Percentiles rank a stretch among this genome's conserved stretches.
Evolutionary conservation across 148 eudicot species (phyloP).

Genomic region (Vaccinium corymbosum): DNA sequence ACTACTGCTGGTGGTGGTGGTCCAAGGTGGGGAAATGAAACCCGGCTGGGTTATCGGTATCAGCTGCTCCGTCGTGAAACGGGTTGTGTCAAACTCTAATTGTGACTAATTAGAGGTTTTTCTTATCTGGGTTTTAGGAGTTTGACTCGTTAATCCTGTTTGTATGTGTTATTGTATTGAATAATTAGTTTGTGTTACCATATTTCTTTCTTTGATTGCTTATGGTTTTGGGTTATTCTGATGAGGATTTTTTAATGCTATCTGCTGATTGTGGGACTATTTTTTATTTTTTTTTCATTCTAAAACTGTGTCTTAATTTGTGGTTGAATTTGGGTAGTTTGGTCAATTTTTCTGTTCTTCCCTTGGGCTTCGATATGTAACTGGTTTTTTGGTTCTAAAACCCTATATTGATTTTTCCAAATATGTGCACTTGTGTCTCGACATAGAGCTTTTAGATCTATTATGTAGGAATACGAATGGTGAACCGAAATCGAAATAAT

Average conservation of each 20-base stretch:
- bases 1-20: constrained; percentile 17
- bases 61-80: constrained; percentile 26
- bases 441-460: too few species aligned
- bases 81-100: too few species aligned
- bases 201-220: constrained; percentile 9
- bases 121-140: background rate
- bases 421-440: too few species aligned
- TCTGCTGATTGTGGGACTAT: background rate
- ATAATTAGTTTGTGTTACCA: background rate
- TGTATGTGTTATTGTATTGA: background rate
- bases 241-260: background rate
- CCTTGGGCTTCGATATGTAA: too few species aligned
- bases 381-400: too few species aligned
- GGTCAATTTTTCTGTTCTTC: too few species aligned
- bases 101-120: background rate
- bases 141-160: background rate
- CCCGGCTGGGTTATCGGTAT: constrained; percentile 31
- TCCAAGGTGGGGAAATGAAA: constrained; percentile 52
- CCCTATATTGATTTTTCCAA: too few species aligned
- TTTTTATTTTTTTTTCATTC: too few species aligned
- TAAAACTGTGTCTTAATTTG: too few species aligned
- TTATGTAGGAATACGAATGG: too few species aligned
- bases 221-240: background rate
- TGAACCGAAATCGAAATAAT: too few species aligned
- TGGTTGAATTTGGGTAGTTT: too few species aligned